phyloP scores from a whole-genome alignment of 306 rosid species.

The Amphicarpaea edgeworthii region DNA sequence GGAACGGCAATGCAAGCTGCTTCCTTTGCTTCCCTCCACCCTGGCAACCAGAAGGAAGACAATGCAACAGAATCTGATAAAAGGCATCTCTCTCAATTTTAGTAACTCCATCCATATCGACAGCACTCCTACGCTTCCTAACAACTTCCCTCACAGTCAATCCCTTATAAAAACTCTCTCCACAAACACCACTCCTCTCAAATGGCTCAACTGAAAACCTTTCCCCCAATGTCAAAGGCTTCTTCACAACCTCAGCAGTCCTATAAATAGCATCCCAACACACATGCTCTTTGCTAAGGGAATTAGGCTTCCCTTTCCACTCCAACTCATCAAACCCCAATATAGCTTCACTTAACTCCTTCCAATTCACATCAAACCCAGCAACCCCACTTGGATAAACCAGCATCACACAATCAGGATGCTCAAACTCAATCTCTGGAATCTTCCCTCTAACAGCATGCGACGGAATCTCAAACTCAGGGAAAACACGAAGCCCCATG shows the following conservation, averaged over 20 bases:
- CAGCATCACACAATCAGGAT: constrained; percentile 86
- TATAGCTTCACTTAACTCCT: constrained; percentile 64
- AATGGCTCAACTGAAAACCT: constrained; percentile 60
- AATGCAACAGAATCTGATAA: constrained; percentile 85
- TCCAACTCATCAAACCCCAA: constrained; percentile 61
- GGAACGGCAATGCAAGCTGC: constrained; percentile 71
- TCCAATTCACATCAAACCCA: constrained; percentile 66
- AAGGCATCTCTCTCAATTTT: constrained; percentile 68
- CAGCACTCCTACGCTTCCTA: constrained; percentile 92
- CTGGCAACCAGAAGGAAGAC: constrained; percentile 86
- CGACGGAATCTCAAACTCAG: constrained; percentile 66
- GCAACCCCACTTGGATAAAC: constrained; percentile 67
- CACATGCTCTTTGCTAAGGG: constrained; percentile 85
- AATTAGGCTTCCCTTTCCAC: constrained; percentile 85
- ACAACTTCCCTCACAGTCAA: constrained; percentile 76
- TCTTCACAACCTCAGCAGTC: constrained; percentile 79
- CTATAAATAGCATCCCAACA: constrained; percentile 90
- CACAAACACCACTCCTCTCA: constrained; percentile 63
- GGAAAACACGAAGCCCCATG: constrained; percentile 73
- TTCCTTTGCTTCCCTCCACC: constrained; percentile 61
- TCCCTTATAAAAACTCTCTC: constrained; percentile 61
- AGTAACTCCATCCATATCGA: constrained; percentile 90
- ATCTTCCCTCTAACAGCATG: constrained; percentile 74
- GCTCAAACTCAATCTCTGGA: constrained; percentile 88
- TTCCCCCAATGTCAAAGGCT: constrained; percentile 55